phyloP scores from a whole-genome alignment of 306 rosid genomes.

The Prunus salicina region DNA sequence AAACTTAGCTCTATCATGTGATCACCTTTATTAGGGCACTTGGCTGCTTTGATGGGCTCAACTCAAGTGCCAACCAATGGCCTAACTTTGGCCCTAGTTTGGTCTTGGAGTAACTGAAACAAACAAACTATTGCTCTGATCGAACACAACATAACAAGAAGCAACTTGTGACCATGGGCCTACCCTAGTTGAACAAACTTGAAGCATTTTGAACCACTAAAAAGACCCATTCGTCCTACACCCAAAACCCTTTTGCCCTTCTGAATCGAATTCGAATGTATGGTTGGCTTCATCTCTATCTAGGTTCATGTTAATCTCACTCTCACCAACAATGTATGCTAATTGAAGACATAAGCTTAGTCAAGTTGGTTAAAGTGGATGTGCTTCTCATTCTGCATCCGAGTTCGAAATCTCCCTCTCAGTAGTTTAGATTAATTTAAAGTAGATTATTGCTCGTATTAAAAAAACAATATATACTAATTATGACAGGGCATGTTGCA shows the following conservation, averaged over 20 bases:
- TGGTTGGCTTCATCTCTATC: background rate
- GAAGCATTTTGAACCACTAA: background rate
- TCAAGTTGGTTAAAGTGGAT: fast-evolving
- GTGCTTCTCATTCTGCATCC: fast-evolving
- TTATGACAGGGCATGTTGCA: background rate
- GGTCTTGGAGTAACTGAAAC: background rate
- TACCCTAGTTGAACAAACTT: background rate
- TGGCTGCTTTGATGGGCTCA: background rate
- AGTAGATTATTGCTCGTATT: no score
- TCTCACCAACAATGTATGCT: background rate
- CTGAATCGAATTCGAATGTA: background rate
- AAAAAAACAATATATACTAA: background rate
- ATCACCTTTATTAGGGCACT: background rate
- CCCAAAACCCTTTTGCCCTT: background rate
- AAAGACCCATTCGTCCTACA: background rate
- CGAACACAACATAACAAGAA: no score
- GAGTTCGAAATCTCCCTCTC: fast-evolving
- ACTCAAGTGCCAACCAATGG: background rate
- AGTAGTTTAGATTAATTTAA: no score
- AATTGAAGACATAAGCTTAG: background rate
- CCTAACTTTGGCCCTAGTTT: background rate
- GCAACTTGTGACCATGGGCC: background rate
- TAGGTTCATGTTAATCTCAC: background rate
- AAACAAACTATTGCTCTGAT: background rate
- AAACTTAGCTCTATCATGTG: background rate